Evolutionary conservation across 2,329 filamentous ascomycete genomes (phyloP), one percentile per base, ranked within the genome.

Genomic region (Cladosporium sp.): DNA sequence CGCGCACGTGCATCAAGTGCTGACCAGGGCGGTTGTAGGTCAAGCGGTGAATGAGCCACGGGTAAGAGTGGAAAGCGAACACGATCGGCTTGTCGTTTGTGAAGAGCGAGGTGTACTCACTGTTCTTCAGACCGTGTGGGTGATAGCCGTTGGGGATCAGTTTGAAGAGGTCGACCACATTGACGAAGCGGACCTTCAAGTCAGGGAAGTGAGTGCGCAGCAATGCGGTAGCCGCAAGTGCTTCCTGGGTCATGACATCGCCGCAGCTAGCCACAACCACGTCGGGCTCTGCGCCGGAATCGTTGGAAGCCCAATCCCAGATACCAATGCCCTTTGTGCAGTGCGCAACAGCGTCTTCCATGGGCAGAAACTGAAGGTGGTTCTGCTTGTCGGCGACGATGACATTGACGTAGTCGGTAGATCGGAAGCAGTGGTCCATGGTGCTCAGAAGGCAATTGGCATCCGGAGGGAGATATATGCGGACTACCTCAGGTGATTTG

Each of bases 41-140:
- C 58, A 91, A 69, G 43, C 86, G 78, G 71, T 90, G 86, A 45
- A 91, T 79, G 60, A 91, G 75, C 84, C 84, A 90, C 7, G 86
- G 86, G 70, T 91, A 90, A 27, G 81, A 85, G 72, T 91, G 86
- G 79, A 90, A 91, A 72, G 89, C 90, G 75, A 91, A 90, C 63
- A 90, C 82, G 63, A 88, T 74, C 18, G 86, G 86, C 57, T 77
- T 83, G 71, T 88, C 73, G 13, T 76, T 74, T 1, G 86, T 90
- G 74, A 91, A 91, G 56, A 89, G 71, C 33, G 83, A 74, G 12
- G 68, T 69, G 79, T 83, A 91, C 63, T 88, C 83, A 15, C 59
- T 56, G 58, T 87, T 81, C 0, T 74, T 77, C 51, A 90, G 74
- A 35, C 86, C 86, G 68, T 91, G 86, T 0, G 86, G 83, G 64